Conservation (phyloP, 768 basidiomycete genomes). For the Naganishia vishniacii region DNA sequence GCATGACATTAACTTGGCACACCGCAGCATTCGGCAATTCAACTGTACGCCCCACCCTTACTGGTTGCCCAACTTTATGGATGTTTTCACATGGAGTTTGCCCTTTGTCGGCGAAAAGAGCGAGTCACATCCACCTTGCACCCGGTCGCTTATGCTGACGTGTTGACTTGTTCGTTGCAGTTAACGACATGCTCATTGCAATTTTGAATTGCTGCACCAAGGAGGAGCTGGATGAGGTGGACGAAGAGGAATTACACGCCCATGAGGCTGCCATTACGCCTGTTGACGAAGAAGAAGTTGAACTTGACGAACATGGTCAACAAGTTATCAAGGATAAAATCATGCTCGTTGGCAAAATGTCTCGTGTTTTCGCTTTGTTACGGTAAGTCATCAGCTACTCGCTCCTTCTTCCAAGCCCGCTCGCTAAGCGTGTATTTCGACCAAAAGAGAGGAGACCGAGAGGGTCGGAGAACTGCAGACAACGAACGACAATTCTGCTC, state of each 20-base stretch:
- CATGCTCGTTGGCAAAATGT: conserved; percentile 92
- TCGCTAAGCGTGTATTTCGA: background rate
- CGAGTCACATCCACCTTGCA: conserved; percentile 48
- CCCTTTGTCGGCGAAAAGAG: conserved; percentile 99
- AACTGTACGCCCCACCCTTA: conserved; percentile 90
- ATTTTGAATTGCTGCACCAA: conserved; percentile 92
- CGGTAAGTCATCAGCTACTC: conserved; percentile 58
- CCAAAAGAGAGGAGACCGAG: conserved; percentile 86
- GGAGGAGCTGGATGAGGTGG: conserved; percentile 86
- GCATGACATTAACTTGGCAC: background rate
- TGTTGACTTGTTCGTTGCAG: conserved; percentile 50
- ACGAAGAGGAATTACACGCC: conserved; percentile 53
- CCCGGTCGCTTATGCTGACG: background rate
- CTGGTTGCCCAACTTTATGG: conserved; percentile 99
- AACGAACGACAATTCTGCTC: conserved; percentile 63
- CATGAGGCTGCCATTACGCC: conserved; percentile 25
- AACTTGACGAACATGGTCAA: conserved; percentile 59
- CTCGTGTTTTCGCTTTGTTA: conserved; percentile 87
- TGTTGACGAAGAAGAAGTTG: conserved; percentile 64
- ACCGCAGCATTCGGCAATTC: conserved; percentile 73
- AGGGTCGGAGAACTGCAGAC: conserved; percentile 94
- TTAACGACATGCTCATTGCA: conserved; percentile 97
- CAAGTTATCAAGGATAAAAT: conserved; percentile 98
- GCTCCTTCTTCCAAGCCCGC: background rate
- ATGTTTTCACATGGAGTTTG: conserved; percentile 97